These are phyloP conservation scores for Pyricularia grisea DNA, from an alignment of 2,329 filamentous ascomycete species.

Conservation along the genomic window DNA sequence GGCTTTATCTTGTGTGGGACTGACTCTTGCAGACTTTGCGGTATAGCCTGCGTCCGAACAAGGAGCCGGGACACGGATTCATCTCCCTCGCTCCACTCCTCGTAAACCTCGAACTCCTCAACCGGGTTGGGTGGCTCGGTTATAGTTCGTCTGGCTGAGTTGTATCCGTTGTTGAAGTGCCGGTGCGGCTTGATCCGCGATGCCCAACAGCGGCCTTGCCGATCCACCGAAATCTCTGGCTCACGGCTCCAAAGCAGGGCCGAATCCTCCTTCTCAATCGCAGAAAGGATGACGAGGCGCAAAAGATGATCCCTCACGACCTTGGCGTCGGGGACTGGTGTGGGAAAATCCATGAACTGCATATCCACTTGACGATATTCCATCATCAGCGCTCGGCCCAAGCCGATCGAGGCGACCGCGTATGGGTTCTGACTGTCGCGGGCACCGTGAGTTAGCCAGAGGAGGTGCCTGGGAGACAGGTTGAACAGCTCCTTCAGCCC, in stretches of 20 bases:
- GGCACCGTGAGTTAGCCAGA: background rate
- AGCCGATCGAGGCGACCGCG: background rate
- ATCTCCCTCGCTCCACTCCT: background rate
- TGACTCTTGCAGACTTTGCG: background rate
- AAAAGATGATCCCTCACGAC: background rate
- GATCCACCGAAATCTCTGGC: conserved; percentile 13
- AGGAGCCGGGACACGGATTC: background rate
- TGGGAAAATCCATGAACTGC: conserved; percentile 1
- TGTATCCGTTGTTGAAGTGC: conserved; percentile 11
- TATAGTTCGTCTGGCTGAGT: conserved; percentile 11
- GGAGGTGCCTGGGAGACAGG: background rate
- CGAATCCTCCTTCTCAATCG: conserved; percentile 5
- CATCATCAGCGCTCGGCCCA: background rate
- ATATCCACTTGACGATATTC: background rate
- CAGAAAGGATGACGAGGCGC: background rate
- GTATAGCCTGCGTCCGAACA: background rate
- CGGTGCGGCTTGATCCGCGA: background rate
- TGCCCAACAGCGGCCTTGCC: background rate
- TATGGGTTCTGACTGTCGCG: background rate
- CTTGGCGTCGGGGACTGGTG: background rate
- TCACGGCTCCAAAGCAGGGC: conserved; percentile 18
- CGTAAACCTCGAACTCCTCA: background rate
- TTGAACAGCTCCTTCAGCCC: conserved; percentile 1
- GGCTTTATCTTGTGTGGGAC: background rate
- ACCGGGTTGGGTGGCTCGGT: background rate